phyloP scores from a whole-genome alignment of 768 basidiomycete species.

The Kwoniella europaea region DNA sequence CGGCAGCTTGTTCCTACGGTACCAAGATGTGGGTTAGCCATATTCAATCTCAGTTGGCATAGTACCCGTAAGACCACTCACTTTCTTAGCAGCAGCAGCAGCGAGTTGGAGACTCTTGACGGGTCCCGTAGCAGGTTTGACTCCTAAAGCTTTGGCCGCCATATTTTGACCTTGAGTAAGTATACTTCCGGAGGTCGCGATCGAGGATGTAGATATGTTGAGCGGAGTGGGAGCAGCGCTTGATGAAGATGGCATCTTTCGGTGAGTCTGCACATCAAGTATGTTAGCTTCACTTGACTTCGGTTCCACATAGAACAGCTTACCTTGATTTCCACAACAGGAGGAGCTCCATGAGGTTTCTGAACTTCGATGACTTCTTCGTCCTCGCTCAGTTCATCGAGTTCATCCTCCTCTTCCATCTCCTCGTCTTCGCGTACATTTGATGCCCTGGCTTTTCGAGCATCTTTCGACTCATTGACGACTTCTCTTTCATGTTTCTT shows the following conservation, averaged over 20 bases:
- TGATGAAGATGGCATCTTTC: conserved; percentile 15
- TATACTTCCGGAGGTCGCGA: conserved; percentile 9
- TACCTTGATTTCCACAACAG: conserved; percentile 9
- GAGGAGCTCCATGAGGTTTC: not conserved
- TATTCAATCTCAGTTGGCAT: no score
- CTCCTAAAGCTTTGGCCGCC: conserved; percentile 40
- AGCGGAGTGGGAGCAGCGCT: conserved; percentile 22
- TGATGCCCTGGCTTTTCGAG: not conserved
- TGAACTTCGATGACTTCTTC: conserved; percentile 19
- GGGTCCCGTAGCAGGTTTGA: conserved; percentile 43
- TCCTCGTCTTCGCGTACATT: conserved; percentile 17
- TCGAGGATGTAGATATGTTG: conserved; percentile 29
- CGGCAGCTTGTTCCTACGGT: conserved; percentile 82
- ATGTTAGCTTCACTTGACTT: not conserved
- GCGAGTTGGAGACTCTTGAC: conserved; percentile 83
- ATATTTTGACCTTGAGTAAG: conserved; percentile 32
- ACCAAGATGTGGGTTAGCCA: not conserved
- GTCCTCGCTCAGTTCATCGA: conserved; percentile 15
- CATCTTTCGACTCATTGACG: not conserved
- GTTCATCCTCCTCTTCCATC: conserved; percentile 21
- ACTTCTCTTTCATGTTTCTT: not conserved
- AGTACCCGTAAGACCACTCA: conserved; percentile 53
- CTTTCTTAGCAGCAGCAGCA: conserved; percentile 85
- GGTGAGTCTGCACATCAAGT: conserved; percentile 7
- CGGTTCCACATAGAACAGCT: not conserved